Percentiles rank a stretch among this genome's conserved stretches.
Evolutionary conservation across 768 basidiomycete species (phyloP).

Genomic region (Russula earlei): DNA sequence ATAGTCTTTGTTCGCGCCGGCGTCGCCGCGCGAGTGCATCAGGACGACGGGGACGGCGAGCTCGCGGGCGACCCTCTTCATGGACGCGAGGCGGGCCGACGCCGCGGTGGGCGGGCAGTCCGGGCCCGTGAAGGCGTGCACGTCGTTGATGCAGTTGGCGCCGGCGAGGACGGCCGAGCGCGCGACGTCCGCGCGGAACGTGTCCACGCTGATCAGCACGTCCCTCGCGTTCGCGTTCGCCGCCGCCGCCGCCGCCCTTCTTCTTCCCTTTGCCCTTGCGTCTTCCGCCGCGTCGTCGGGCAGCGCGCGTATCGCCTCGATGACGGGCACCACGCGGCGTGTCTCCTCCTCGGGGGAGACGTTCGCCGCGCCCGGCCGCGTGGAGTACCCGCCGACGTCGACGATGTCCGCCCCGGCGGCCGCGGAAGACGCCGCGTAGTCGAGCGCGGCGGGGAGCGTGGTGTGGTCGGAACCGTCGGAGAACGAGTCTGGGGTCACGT

Average conservation of each 20-base stretch:
- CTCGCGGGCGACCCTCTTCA: constrained; percentile 58
- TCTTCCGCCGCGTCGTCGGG: not conserved
- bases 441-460: constrained; percentile 43
- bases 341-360: constrained; percentile 65
- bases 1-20: constrained; percentile 64
- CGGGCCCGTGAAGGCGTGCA: constrained; percentile 68
- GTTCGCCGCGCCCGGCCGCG: constrained; percentile 67
- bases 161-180: constrained; percentile 66
- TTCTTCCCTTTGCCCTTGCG: not conserved
- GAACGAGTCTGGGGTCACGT: constrained; percentile 92
- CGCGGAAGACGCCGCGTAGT: constrained; percentile 42
- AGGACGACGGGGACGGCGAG: constrained; percentile 72
- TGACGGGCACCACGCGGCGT: constrained; percentile 59
- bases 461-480: constrained; percentile 71
- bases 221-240: constrained; percentile 10
- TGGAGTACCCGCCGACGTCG: constrained; percentile 92
- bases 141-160: constrained; percentile 92
- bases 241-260: not conserved
- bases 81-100: constrained; percentile 38
- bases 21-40: constrained; percentile 92
- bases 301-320: constrained; percentile 44
- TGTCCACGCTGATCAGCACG: constrained; percentile 73
- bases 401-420: constrained; percentile 61
- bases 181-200: constrained; percentile 79
- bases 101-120: constrained; percentile 32